These are phyloP conservation scores for Linum trigynum DNA, from an alignment of 345 rosid species.

Conservation along the genomic window DNA sequence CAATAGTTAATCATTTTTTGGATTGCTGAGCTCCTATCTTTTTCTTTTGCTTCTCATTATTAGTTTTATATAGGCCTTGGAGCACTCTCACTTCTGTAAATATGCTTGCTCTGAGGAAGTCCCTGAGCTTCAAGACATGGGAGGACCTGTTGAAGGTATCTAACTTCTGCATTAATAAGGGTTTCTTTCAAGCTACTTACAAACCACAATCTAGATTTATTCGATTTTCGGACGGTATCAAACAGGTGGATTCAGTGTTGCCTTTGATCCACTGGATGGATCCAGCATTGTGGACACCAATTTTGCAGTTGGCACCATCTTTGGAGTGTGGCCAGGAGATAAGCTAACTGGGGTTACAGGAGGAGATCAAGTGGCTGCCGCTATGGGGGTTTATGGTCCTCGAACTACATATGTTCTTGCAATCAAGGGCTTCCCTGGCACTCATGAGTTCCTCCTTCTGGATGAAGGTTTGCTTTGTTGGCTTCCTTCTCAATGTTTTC, in stretches of 20 bases:
- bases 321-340: slow-evolving; percentile 99
- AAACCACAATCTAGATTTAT: background rate
- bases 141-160: slow-evolving; percentile 88
- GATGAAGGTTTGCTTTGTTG: slow-evolving; percentile 63
- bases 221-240: slow-evolving; percentile 1
- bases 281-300: slow-evolving; percentile 44
- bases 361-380: slow-evolving; percentile 87
- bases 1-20: background rate
- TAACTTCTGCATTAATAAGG: background rate
- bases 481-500: too few species aligned
- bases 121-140: slow-evolving; percentile 96
- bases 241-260: slow-evolving; percentile 85
- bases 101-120: slow-evolving; percentile 96
- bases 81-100: slow-evolving; percentile 83
- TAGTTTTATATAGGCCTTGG: slow-evolving; percentile 52
- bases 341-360: slow-evolving; percentile 71
- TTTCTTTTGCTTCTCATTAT: too few species aligned
- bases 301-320: slow-evolving; percentile 42
- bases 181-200: background rate
- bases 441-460: slow-evolving; percentile 96
- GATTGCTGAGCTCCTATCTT: background rate
- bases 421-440: slow-evolving; percentile 74
- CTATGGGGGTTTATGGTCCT: slow-evolving; percentile 94
- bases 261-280: slow-evolving; percentile 87
- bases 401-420: slow-evolving; percentile 86